A percentile compares a stretch with the other conserved stretches of the same genome.
phyloP scores from a whole-genome alignment of 164 flowering plant genomes.

The Berberis thunbergii region DNA sequence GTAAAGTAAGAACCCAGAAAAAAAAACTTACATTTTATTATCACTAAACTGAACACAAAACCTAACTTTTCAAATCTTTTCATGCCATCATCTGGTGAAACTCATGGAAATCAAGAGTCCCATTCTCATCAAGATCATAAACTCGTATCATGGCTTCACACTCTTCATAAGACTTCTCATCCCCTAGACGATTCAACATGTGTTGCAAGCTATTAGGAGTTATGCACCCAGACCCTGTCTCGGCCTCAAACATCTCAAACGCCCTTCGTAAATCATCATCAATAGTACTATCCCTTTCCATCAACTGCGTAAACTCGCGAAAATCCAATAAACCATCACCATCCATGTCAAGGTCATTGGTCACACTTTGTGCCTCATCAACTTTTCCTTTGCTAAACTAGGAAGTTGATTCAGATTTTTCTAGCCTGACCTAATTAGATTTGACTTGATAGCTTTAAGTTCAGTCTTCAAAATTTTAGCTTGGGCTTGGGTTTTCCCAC shows the following conservation, averaged over 20 bases:
- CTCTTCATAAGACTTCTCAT: slow-evolving; percentile 42
- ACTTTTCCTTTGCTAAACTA: too few relatives aligned
- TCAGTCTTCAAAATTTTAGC: too few relatives aligned
- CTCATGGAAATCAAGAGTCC: slow-evolving; percentile 65
- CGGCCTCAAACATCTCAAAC: slow-evolving; percentile 69
- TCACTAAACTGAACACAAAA: too few relatives aligned
- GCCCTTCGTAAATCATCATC: slow-evolving; percentile 43
- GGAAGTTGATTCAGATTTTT: too few relatives aligned
- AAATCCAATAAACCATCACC: slow-evolving; percentile 53
- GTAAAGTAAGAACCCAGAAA: too few relatives aligned
- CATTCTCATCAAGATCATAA: slow-evolving; percentile 65
- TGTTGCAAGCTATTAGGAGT: slow-evolving; percentile 66
- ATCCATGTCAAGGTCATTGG: slow-evolving; percentile 41
- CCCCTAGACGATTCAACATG: slow-evolving; percentile 54
- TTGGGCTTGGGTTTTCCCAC: too few relatives aligned
- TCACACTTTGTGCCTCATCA: slow-evolving; percentile 27
- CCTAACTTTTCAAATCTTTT: not conserved
- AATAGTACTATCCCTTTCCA: not conserved
- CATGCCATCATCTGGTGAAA: slow-evolving; percentile 62
- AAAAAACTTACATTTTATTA: too few relatives aligned
- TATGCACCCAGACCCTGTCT: slow-evolving; percentile 65
- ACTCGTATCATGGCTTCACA: slow-evolving; percentile 60
- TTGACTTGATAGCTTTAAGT: too few relatives aligned
- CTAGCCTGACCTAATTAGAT: too few relatives aligned
- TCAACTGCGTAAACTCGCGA: slow-evolving; percentile 44